Conservation (phyloP, 306 rosid genomes). For the Quillaja saponaria region DNA sequence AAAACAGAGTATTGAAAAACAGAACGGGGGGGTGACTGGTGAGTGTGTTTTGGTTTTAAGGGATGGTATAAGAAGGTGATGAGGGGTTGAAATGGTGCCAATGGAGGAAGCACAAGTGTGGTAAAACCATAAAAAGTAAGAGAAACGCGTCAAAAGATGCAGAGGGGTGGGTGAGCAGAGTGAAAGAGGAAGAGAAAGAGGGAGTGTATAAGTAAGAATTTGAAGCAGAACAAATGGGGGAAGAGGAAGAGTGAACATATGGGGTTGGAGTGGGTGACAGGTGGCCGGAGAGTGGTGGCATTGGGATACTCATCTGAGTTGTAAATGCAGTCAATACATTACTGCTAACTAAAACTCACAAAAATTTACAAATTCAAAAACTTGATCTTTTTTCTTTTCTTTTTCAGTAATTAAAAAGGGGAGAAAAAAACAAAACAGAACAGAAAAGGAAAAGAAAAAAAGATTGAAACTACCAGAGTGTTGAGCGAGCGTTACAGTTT, state of each 20-base stretch:
- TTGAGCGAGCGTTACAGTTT: neutral
- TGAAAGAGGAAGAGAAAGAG: neutral
- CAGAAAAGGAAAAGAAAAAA: neutral
- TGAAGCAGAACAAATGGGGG: neutral
- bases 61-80: conserved; percentile 8
- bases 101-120: conserved; percentile 32
- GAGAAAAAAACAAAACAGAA: neutral
- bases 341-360: neutral
- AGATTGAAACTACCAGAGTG: neutral
- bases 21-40: neutral
- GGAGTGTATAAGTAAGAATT: too few species aligned
- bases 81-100: conserved; percentile 10
- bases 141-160: conserved; percentile 24
- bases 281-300: conserved; percentile 43
- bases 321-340: neutral
- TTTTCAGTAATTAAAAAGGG: neutral
- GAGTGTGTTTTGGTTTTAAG: neutral
- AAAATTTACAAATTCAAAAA: neutral
- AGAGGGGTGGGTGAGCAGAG: neutral
- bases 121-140: conserved; percentile 31
- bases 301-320: conserved; percentile 45
- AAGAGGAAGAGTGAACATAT: conserved; percentile 10
- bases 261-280: conserved; percentile 42
- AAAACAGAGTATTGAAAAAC: neutral
- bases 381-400: too few species aligned